A percentile compares a stretch with the other conserved stretches of the same genome.
phyloP scores from a whole-genome alignment of 306 rosid species.

The Acmispon strigosus region DNA sequence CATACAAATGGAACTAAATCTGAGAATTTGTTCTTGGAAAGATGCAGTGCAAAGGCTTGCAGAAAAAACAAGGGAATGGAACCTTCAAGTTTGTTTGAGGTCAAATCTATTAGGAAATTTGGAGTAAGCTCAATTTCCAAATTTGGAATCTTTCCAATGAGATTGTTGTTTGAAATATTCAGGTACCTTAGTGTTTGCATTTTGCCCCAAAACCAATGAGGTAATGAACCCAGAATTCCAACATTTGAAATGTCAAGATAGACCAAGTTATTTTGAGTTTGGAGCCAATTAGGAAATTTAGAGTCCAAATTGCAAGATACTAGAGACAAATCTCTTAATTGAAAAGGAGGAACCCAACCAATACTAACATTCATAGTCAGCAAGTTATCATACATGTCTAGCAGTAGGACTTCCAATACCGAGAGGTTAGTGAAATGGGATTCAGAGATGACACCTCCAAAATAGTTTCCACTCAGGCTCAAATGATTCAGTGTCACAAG shows the following conservation, averaged over 20 bases:
- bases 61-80: neutral
- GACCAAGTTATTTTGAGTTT: neutral
- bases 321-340: neutral
- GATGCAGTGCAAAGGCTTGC: neutral
- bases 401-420: no score
- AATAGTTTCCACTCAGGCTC: neutral
- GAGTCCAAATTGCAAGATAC: neutral
- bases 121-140: neutral
- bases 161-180: neutral
- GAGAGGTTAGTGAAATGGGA: neutral
- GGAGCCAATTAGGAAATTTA: neutral
- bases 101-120: neutral
- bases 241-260: neutral
- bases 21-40: neutral
- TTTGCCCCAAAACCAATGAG: neutral
- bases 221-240: neutral
- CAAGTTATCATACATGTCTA: neutral
- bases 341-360: constrained; percentile 3
- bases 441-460: neutral
- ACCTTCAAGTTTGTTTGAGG: neutral
- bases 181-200: neutral
- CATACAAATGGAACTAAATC: neutral
- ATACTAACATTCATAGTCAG: neutral
- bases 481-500: fast-evolving
- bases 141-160: neutral